Evolutionary conservation across 2,329 filamentous ascomycete species (phyloP), one percentile per base, ranked within the genome.

Genomic region (Nakataea oryzae): DNA sequence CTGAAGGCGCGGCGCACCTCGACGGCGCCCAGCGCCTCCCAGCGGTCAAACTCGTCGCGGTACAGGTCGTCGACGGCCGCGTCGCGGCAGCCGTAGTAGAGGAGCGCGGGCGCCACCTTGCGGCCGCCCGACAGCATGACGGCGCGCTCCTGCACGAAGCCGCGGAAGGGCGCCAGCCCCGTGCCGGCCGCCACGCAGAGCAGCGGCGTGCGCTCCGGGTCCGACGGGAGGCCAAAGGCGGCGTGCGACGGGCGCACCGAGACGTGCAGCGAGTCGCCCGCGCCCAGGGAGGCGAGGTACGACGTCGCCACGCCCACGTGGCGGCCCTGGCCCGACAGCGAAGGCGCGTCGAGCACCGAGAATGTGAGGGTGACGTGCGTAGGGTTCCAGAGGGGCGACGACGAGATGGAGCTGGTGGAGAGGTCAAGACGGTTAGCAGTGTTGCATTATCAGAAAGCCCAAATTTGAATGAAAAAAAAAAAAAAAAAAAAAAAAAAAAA

Each of bases 281-380:
- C 62, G 12, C 72, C 71, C 2, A 85, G 75, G 0, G 74, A 74
- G 1, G 80, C 77, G 12, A 88, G 78, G 71, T 86, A 88, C 63
- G 76, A 82, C 0, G 82, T 82, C 4, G 84, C 81, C 2, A 86
- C 83, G 61, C 85, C 85, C 6, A 82, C 70, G 70, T 84, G 78
- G 28, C 62, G 65, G 14, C 75, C 74, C 24, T 81, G 79, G 13
- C 75, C 74, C 2, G 79, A 77, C 14, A 79, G 74, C 0, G 85
- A 80, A 0, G 82, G 81, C 5, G 78, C 78, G 62, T 87, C 80
- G 58, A 89, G 79, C 0, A 91, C 81, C 3, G 80, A 80, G 74
- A 88, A 91, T 5, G 87, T 91, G 27, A 92, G 78, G 0, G 86
- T 85, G 63, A 82, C 80, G 62, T 77, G 77, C 7, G 75, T 76